A percentile compares a stretch with the other conserved stretches of the same genome.
Conservation (phyloP, 1,139 yeast genomes). For the Blastobotrys apis region DNA sequence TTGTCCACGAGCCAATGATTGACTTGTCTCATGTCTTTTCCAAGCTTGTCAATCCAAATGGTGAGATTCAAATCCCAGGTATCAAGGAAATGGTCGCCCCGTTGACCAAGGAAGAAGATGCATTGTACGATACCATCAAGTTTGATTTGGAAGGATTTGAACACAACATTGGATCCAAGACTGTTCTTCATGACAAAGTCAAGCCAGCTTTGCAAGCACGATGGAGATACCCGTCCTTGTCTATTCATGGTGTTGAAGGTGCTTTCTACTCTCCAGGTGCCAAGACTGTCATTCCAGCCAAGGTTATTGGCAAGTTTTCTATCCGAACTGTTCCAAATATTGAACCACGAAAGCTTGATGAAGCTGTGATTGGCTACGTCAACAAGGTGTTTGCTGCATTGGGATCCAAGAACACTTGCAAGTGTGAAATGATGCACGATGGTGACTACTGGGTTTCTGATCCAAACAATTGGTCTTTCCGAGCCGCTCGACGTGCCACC, state of each 20-base stretch:
- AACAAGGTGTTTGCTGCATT: constrained; percentile 60
- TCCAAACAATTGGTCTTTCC: constrained; percentile 87
- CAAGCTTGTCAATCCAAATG: constrained; percentile 64
- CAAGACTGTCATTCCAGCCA: constrained; percentile 95
- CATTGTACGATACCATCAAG: constrained; percentile 78
- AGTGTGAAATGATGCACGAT: constrained; percentile 79
- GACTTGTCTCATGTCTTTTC: constrained; percentile 78
- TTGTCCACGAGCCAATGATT: constrained; percentile 95
- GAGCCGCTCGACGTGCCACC: constrained; percentile 93
- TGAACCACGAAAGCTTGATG: constrained; percentile 71
- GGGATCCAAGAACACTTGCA: constrained; percentile 69
- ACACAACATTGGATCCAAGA: constrained; percentile 81
- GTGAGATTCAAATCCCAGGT: constrained; percentile 84
- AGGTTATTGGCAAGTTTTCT: constrained; percentile 89
- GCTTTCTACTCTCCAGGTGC: constrained; percentile 95
- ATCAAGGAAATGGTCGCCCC: constrained; percentile 93
- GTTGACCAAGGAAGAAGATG: constrained; percentile 68
- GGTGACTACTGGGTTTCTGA: constrained; percentile 96
- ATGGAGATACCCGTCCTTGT: constrained; percentile 97
- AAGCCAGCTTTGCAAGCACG: constrained; percentile 91
- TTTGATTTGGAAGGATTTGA: constrained; percentile 81
- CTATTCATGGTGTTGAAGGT: constrained; percentile 96
- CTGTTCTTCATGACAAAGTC: constrained; percentile 71
- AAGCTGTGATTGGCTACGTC: constrained; percentile 69
- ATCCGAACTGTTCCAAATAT: constrained; percentile 96